These are phyloP conservation scores for Aspergillus saccharolyticus DNA, from an alignment of 495 filamentous ascomycete species.

Conservation along the genomic window DNA sequence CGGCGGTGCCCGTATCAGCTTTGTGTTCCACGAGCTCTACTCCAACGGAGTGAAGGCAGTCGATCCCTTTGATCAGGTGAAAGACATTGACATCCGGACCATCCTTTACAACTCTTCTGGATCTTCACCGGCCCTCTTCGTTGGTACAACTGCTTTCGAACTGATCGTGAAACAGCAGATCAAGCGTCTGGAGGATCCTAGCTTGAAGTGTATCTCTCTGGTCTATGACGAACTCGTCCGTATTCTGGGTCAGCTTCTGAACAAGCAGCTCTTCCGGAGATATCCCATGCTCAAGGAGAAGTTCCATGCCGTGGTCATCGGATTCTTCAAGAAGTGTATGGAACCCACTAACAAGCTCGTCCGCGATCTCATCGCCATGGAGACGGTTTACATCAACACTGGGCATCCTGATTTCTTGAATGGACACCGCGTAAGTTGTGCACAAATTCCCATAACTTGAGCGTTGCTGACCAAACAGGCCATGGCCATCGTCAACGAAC, in stretches of 20 bases:
- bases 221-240: slow-evolving; percentile 98
- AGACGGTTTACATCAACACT: slow-evolving; percentile 96
- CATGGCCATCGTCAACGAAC: slow-evolving; percentile 96
- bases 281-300: slow-evolving; percentile 96
- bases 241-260: slow-evolving; percentile 83
- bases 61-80: slow-evolving; percentile 95
- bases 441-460: neutral
- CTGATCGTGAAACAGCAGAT: slow-evolving; percentile 99
- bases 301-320: slow-evolving; percentile 88
- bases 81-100: slow-evolving; percentile 95
- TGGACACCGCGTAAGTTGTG: slow-evolving; percentile 66
- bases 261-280: slow-evolving; percentile 83
- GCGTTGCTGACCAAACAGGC: slow-evolving; percentile 47
- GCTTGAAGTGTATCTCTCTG: slow-evolving; percentile 90
- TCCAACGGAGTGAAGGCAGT: slow-evolving; percentile 97
- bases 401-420: slow-evolving; percentile 98
- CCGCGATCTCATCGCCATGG: slow-evolving; percentile 88
- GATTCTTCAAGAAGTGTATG: slow-evolving; percentile 97
- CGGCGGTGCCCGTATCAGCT: slow-evolving; percentile 96
- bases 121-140: slow-evolving; percentile 93
- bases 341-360: slow-evolving; percentile 98
- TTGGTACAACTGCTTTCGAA: slow-evolving; percentile 96
- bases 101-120: slow-evolving; percentile 98
- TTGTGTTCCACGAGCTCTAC: slow-evolving; percentile 98
- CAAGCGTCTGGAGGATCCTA: slow-evolving; percentile 92